Percentiles rank a stretch among this genome's conserved stretches.
Evolutionary conservation across 371 early-diverging fungal species (phyloP).

Genomic region (Mortierella sp.): DNA sequence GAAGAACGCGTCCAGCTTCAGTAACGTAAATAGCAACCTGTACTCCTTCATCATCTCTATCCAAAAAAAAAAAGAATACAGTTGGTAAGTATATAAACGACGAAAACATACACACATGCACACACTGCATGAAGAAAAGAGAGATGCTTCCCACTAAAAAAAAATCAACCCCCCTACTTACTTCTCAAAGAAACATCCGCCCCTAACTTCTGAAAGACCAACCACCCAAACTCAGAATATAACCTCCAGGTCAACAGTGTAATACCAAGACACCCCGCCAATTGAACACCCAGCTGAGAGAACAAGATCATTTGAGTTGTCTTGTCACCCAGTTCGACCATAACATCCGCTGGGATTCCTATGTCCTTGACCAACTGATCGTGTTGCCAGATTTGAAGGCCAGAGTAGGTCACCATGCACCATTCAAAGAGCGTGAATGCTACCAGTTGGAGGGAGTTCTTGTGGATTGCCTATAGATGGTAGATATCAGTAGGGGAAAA

Average conservation of each 20-base stretch:
- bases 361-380: constrained; percentile 43
- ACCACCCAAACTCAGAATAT: constrained; percentile 54
- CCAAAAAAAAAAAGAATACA: neutral
- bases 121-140: neutral
- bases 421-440: constrained; percentile 52
- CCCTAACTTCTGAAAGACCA: constrained; percentile 51
- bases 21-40: constrained; percentile 41
- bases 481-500: too few species aligned
- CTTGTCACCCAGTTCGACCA: constrained; percentile 21
- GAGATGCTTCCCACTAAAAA: neutral
- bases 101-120: neutral
- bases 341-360: constrained; percentile 17
- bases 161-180: constrained; percentile 6
- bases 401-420: constrained; percentile 51
- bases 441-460: constrained; percentile 48
- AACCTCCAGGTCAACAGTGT: constrained; percentile 41
- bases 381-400: constrained; percentile 49
- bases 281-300: constrained; percentile 36
- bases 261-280: constrained; percentile 32
- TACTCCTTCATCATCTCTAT: constrained; percentile 57
- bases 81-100: neutral
- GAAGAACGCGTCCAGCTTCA: constrained; percentile 54
- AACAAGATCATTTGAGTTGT: constrained; percentile 32
- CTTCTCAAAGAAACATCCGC: constrained; percentile 51
- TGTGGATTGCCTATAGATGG: constrained; percentile 53